Percentiles rank a stretch among this genome's conserved stretches.
phyloP scores from a whole-genome alignment of 345 rosid species.

The Eucalyptus shirleyi region DNA sequence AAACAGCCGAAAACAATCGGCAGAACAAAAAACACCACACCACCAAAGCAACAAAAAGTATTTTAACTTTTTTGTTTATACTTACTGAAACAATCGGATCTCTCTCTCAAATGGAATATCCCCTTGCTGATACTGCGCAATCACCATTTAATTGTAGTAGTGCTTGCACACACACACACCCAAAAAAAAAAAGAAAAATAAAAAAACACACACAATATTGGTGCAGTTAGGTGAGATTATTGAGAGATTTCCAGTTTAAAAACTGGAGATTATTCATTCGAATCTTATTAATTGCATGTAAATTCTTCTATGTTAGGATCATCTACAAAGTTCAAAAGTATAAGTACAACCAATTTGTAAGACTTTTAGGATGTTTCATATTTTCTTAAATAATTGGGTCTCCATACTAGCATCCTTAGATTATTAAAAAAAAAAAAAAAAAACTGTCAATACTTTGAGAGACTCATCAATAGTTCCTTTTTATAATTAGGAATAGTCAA shows the following conservation, averaged over 20 bases:
- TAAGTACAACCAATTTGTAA: too few species aligned
- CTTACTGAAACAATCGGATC: background rate
- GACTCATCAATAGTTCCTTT: background rate
- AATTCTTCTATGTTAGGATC: background rate
- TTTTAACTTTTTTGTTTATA: too few species aligned
- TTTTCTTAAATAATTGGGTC: background rate
- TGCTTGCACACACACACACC: background rate
- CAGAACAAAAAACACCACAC: too few species aligned
- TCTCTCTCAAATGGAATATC: background rate
- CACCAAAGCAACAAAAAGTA: too few species aligned
- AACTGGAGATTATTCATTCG: background rate
- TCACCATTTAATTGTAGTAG: background rate
- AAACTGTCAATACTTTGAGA: too few species aligned
- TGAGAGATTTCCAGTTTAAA: background rate
- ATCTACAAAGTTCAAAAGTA: background rate
- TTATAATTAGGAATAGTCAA: background rate
- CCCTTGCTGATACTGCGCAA: background rate
- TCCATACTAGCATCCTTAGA: background rate
- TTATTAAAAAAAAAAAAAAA: too few species aligned
- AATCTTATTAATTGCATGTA: background rate
- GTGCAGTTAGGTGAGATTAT: background rate
- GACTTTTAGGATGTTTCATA: background rate
- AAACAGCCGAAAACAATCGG: too few species aligned
- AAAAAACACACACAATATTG: background rate
- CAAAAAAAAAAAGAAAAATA: too few species aligned